These are phyloP conservation scores for Colletotrichum magnum DNA, from an alignment of 2,329 filamentous ascomycete genomes.

Conservation along the genomic window DNA sequence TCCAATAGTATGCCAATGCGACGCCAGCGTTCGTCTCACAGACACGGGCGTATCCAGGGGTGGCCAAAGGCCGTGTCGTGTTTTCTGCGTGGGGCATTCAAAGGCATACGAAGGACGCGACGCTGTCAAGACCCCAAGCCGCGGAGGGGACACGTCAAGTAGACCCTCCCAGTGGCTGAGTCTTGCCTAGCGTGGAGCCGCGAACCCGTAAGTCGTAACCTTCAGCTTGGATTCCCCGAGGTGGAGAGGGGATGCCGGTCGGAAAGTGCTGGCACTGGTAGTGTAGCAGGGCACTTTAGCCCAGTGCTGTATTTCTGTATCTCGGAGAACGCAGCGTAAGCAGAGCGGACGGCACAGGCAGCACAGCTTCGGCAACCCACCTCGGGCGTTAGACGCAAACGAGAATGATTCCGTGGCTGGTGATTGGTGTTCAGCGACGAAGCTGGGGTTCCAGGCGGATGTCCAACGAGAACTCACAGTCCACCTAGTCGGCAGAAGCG, in stretches of 20 bases:
- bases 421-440: no score
- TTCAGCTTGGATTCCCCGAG: constrained; percentile 26
- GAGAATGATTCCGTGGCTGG: neutral
- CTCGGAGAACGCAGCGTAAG: neutral
- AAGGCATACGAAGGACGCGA: constrained; percentile 20
- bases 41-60: constrained; percentile 22
- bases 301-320: neutral
- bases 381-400: neutral
- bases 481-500: neutral
- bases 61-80: constrained; percentile 9
- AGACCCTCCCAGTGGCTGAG: constrained; percentile 32
- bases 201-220: constrained; percentile 25
- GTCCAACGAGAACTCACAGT: no score
- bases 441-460: no score
- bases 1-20: constrained; percentile 18
- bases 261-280: constrained; percentile 7
- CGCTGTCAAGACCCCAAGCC: constrained; percentile 10
- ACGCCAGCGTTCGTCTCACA: constrained; percentile 24
- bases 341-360: neutral
- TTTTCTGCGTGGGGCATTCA: constrained; percentile 19
- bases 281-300: neutral
- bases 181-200: constrained; percentile 26
- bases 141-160: constrained; percentile 25
- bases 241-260: constrained; percentile 28
- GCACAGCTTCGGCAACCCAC: neutral